Evolutionary conservation across 805 yeast genomes (phyloP).

Genomic region (Wickerhamomyces hampshirensis): DNA sequence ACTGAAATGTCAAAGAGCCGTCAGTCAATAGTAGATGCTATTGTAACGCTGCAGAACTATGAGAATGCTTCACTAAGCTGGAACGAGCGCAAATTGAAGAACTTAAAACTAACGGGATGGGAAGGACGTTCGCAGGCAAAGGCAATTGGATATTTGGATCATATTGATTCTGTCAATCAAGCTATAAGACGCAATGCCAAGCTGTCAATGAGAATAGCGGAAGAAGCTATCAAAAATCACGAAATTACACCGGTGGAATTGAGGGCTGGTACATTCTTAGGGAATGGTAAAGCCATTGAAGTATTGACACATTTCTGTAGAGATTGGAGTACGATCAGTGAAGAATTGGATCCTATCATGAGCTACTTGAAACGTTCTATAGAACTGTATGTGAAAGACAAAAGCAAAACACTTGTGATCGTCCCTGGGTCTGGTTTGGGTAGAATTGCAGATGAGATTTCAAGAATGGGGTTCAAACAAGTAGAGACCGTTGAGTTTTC

Average conservation of each 20-base stretch:
- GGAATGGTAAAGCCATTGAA: conserved; percentile 52
- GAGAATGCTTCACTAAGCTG: conserved; percentile 32
- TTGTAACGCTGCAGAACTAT: conserved; percentile 45
- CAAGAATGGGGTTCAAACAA: conserved; percentile 31
- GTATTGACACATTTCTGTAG: conserved; percentile 70
- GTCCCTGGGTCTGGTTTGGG: conserved; percentile 92
- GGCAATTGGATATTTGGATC: conserved; percentile 48
- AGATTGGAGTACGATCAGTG: conserved; percentile 62
- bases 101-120: conserved; percentile 45
- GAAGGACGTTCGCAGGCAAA: conserved; percentile 52
- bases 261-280: conserved; percentile 22
- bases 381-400: conserved; percentile 25
- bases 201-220: conserved; percentile 42
- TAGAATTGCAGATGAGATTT: conserved; percentile 62
- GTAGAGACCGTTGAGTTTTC: conserved; percentile 79
- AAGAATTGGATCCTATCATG: conserved; percentile 50
- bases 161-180: conserved; percentile 45
- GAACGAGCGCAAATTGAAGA: conserved; percentile 41
- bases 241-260: conserved; percentile 42
- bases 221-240: conserved; percentile 30
- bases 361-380: conserved; percentile 46
- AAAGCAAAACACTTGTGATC: conserved; percentile 44
- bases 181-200: conserved; percentile 43
- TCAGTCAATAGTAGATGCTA: conserved; percentile 31
- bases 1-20: conserved; percentile 20